These are phyloP conservation scores for Poronia punctata DNA, from an alignment of 495 filamentous ascomycete genomes.

Conservation along the genomic window DNA sequence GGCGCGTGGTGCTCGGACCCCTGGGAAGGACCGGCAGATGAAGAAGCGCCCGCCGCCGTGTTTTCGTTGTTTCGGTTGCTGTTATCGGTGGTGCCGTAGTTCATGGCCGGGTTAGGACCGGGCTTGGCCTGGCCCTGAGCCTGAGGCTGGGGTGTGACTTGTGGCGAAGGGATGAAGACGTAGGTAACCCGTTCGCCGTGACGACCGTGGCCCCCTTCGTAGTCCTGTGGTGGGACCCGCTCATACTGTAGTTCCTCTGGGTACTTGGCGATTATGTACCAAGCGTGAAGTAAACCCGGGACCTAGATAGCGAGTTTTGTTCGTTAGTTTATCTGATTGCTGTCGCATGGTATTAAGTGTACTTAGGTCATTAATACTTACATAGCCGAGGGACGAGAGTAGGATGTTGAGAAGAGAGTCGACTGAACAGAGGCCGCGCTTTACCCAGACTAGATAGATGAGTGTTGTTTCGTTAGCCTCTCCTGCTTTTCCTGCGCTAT, in stretches of 20 bases:
- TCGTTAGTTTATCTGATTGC: too few relatives aligned
- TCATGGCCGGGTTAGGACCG: slow-evolving; percentile 10
- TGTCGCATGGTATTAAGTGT: neutral
- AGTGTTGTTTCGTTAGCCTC: slow-evolving; percentile 15
- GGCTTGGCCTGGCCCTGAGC: neutral
- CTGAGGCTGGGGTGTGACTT: slow-evolving; percentile 6
- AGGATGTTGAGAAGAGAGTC: slow-evolving; percentile 94
- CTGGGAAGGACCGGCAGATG: slow-evolving; percentile 22
- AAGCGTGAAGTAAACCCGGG: slow-evolving; percentile 87
- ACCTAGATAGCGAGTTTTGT: slow-evolving; percentile 34
- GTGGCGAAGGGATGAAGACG: slow-evolving; percentile 54
- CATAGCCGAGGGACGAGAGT: slow-evolving; percentile 79
- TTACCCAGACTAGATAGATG: slow-evolving; percentile 74
- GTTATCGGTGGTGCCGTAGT: slow-evolving; percentile 19
- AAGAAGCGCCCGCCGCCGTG: neutral
- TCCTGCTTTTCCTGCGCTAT: slow-evolving; percentile 13
- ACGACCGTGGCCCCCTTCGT: slow-evolving; percentile 32
- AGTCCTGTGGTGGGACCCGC: slow-evolving; percentile 46
- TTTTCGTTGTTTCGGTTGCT: slow-evolving; percentile 1
- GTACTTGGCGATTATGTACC: slow-evolving; percentile 94
- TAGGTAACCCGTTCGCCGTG: slow-evolving; percentile 47
- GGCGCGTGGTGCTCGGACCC: slow-evolving; percentile 40
- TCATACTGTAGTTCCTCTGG: slow-evolving; percentile 71
- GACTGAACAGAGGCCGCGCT: slow-evolving; percentile 84
- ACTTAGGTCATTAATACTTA: slow-evolving; percentile 21